Evolutionary conservation across 2,329 filamentous ascomycete species (phyloP), one percentile per base, ranked within the genome.

Genomic region (Aspergillus sp.): DNA sequence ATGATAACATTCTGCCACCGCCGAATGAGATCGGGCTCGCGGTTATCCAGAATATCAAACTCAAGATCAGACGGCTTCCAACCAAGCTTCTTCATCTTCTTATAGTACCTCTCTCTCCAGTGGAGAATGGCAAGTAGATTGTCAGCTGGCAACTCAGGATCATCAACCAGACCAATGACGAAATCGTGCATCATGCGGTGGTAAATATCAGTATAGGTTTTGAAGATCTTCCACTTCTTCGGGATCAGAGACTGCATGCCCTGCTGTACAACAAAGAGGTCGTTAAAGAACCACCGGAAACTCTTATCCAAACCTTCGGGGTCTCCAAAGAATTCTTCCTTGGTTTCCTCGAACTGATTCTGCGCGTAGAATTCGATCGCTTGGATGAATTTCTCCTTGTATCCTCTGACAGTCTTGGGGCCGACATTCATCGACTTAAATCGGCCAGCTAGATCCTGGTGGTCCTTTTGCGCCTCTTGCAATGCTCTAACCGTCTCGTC

Each of bases 261-360:
- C 62, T 96, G 84, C 75, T 93, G 92, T 70, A 97, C 93, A 3
- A 91, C 92, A 74, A 96, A 96, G 39, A 99, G 84, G 73, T 99
- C 93, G 77, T 98, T 97, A 79, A 98, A 99, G 76, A 87, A 99
- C 95, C 95, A 99, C 69, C 90, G 90, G 76, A 96, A 86, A 64
- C 85, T 87, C 79, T 96, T 96, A 63, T 96, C 90, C 47, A 99
- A 81, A 67, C 85, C 87, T 50, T 88, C 84, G 0, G 95, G 90
- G 69, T 98, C 91, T 39, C 89, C 89, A 53, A 93, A 77, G 73
- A 99, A 98, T 47, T 87, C 84, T 54, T 89, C 84, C 58, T 87
- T 85, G 41, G 87, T 84, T 58, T 86, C 81, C 12, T 87, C 85
- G 66, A 97, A 91, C 68, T 93, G 89, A 45, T 83, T 84, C 69